Evolutionary conservation across 768 basidiomycete genomes (phyloP).

Genomic region (Boletellus emodensis): DNA sequence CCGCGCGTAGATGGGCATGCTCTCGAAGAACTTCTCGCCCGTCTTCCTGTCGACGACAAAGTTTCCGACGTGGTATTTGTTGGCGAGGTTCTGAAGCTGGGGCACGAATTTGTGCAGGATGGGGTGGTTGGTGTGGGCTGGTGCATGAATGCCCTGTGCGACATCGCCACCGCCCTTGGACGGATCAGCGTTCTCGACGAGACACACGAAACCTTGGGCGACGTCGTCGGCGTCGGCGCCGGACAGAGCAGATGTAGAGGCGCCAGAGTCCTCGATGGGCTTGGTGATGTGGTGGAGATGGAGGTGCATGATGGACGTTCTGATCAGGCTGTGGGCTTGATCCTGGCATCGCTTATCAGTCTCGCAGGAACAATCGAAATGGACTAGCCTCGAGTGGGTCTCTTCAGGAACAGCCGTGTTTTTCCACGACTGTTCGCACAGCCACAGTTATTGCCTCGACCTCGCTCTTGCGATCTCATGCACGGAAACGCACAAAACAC

Average conservation of each 20-base stretch:
- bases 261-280: constrained; percentile 27
- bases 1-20: constrained; percentile 69
- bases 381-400: too few relatives aligned
- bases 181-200: constrained; percentile 17
- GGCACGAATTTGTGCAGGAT: constrained; percentile 50
- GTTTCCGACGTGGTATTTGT: constrained; percentile 55
- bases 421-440: too few relatives aligned
- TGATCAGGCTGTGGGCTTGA: too few relatives aligned
- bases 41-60: constrained; percentile 49
- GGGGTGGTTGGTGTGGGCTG: constrained; percentile 31
- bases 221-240: constrained; percentile 19
- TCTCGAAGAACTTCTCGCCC: constrained; percentile 58
- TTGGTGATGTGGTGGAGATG: constrained; percentile 18
- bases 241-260: constrained; percentile 9
- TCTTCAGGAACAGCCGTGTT: too few relatives aligned
- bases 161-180: constrained; percentile 14
- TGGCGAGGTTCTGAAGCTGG: constrained; percentile 51
- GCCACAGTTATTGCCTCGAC: too few relatives aligned
- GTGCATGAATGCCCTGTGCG: constrained; percentile 29
- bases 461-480: too few relatives aligned
- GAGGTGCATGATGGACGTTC: constrained; percentile 12
- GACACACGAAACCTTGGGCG: constrained; percentile 17
- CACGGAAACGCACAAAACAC: too few relatives aligned
- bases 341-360: too few relatives aligned
- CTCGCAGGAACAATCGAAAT: too few relatives aligned